Evolutionary conservation across 495 filamentous ascomycete species (phyloP), one percentile per base, ranked within the genome.

Genomic region (Penicillium lividum): DNA sequence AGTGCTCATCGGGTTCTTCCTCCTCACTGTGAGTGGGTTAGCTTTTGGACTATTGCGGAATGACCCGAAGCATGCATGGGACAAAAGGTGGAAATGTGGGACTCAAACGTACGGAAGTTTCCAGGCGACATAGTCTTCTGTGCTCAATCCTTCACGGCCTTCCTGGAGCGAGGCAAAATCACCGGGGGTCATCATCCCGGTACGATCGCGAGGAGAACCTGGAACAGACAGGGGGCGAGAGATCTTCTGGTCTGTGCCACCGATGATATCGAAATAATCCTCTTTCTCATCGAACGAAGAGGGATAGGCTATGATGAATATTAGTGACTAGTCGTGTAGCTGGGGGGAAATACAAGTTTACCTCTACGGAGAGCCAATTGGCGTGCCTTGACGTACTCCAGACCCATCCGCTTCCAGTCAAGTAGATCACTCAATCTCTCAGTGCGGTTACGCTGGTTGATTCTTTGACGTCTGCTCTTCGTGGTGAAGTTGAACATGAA

Each of bases 401-500:
- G 85, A 10, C 94, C 94, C 94, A 98, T 98, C 42, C 94, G 82
- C 81, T 98, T 98, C 94, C 94, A 98, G 73, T 98, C 94, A 47
- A 98, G 79, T 31, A 98, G 80, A 70, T 98, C 94, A 64, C 92
- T 95, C 50, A 98, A 77, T 25, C 94, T 85, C 76, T 98, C 94
- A 0, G 95, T 98, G n/a, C 94, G 86, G 77, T 98, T 98, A 16
- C 94, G 85, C 77, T 97, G 95, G 77, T 98, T 98, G 79, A 98
- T 98, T 22, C 94, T 88, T 71, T 98, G 94, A 36, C 94, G 85
- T 57, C 92, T 86, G 73, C 90, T 96, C 83, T 98, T 98, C 59
- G 80, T 76, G n/a, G 91, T 85, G 72, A 98, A 98, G 30, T 98
- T 91, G 68, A 87, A 94, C 94, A 98, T 97, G 79, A 86, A 91